A percentile compares a stretch with the other conserved stretches of the same genome.
These are phyloP conservation scores for Inosperma sp. DNA, from an alignment of 768 basidiomycete genomes.

Conservation along the genomic window DNA sequence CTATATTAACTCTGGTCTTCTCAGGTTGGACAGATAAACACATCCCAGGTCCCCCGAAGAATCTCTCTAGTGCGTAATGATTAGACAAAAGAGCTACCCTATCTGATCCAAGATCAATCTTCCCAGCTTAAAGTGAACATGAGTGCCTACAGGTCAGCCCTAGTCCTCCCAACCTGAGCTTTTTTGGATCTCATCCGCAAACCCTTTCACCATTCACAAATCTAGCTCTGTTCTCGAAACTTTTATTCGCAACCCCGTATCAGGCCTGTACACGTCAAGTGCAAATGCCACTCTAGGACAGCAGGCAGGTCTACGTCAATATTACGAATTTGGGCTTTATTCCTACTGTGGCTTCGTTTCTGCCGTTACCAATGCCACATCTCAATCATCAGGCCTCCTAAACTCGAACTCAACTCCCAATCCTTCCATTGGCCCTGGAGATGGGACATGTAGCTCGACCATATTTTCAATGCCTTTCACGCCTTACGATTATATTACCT, in stretches of 20 bases:
- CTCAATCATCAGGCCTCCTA: neutral
- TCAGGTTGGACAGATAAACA: constrained; percentile 8
- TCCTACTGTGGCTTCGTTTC: constrained; percentile 62
- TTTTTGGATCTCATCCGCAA: neutral
- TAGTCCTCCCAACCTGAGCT: no score
- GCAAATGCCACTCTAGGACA: constrained; percentile 55
- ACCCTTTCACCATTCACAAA: neutral
- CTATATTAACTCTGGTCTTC: neutral
- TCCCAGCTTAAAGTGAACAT: constrained; percentile 9
- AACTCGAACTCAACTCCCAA: constrained; percentile 8
- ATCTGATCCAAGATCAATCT: neutral
- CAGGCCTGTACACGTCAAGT: constrained; percentile 33
- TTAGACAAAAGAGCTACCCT: neutral
- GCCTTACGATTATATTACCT: constrained; percentile 59
- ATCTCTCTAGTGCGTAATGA: constrained; percentile 5
- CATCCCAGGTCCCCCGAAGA: constrained; percentile 1
- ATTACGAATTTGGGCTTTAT: constrained; percentile 79
- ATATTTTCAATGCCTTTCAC: constrained; percentile 55
- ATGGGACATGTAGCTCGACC: constrained; percentile 61
- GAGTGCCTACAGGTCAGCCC: constrained; percentile 5
- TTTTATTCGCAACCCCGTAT: constrained; percentile 10
- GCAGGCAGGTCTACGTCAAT: constrained; percentile 57
- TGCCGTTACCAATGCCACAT: neutral
- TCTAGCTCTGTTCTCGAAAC: constrained; percentile 1
- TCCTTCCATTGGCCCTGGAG: constrained; percentile 40